phyloP scores from a whole-genome alignment of 106 monocot species.

The Dioscorea zingiberensis region DNA sequence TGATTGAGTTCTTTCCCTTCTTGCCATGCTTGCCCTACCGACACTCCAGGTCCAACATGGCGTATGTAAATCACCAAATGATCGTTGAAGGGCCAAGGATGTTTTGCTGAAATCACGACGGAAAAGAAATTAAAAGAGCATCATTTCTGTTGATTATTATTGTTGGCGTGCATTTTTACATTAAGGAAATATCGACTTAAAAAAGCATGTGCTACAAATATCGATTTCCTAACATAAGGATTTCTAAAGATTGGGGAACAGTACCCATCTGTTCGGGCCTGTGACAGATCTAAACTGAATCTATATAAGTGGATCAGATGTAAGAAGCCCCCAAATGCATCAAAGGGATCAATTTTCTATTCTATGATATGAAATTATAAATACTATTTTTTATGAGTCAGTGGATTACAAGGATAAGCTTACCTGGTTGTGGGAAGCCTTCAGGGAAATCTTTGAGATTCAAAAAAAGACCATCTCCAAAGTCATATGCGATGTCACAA shows the following conservation, averaged over 20 bases:
- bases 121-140: not conserved
- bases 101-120: slow-evolving; percentile 25
- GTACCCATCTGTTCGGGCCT: too few species aligned
- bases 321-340: too few species aligned
- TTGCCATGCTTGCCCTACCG: slow-evolving; percentile 81
- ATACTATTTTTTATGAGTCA: not conserved
- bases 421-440: slow-evolving; percentile 66
- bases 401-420: not conserved
- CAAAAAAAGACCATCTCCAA: slow-evolving; percentile 67
- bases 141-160: too few species aligned
- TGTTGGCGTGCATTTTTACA: too few species aligned
- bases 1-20: slow-evolving; percentile 71
- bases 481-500: slow-evolving; percentile 79
- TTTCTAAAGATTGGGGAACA: too few species aligned
- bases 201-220: too few species aligned
- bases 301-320: too few species aligned
- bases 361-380: too few species aligned
- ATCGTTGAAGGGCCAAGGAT: slow-evolving; percentile 63
- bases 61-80: slow-evolving; percentile 68
- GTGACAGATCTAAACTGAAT: too few species aligned
- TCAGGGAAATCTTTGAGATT: slow-evolving; percentile 38
- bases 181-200: too few species aligned
- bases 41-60: slow-evolving; percentile 63
- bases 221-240: too few species aligned
- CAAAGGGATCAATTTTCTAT: too few species aligned